These are phyloP conservation scores for Hanseniaspora valbyensis DNA, from an alignment of 805 yeast species.

Conservation along the genomic window DNA sequence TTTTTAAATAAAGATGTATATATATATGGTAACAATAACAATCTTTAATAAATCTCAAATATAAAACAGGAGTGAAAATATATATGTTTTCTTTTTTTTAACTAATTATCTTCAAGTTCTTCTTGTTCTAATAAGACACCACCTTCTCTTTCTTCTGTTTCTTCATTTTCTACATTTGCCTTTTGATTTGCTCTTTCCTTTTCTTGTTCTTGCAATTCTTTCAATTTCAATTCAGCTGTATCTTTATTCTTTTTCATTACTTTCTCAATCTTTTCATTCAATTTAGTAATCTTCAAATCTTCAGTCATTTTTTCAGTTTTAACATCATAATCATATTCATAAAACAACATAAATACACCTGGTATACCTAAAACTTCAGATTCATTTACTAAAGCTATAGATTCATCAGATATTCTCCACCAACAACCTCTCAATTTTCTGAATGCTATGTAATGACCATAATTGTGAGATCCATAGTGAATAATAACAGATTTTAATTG, in stretches of 20 bases:
- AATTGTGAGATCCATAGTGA: slow-evolving; percentile 91
- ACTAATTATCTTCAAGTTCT: slow-evolving; percentile 7
- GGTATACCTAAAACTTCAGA: slow-evolving; percentile 69
- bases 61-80: no score
- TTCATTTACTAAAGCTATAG: slow-evolving; percentile 68
- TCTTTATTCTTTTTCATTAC: slow-evolving; percentile 12
- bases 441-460: slow-evolving; percentile 92
- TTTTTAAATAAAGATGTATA: neutral
- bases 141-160: slow-evolving; percentile 10
- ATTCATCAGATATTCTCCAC: slow-evolving; percentile 94
- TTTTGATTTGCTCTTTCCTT: slow-evolving; percentile 13
- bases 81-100: neutral
- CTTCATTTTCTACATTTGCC: slow-evolving; percentile 7
- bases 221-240: slow-evolving; percentile 16
- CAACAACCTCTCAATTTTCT: slow-evolving; percentile 72
- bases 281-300: slow-evolving; percentile 20
- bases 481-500: slow-evolving; percentile 74
- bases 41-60: no score
- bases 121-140: slow-evolving; percentile 12
- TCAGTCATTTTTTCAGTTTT: slow-evolving; percentile 26
- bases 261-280: slow-evolving; percentile 17
- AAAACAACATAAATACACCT: slow-evolving; percentile 88
- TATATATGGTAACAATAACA: no score
- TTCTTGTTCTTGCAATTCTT: slow-evolving; percentile 10
- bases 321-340: slow-evolving; percentile 45